These are phyloP conservation scores for Glomus cerebriforme DNA, from an alignment of 192 early-diverging fungal species.

Conservation along the genomic window DNA sequence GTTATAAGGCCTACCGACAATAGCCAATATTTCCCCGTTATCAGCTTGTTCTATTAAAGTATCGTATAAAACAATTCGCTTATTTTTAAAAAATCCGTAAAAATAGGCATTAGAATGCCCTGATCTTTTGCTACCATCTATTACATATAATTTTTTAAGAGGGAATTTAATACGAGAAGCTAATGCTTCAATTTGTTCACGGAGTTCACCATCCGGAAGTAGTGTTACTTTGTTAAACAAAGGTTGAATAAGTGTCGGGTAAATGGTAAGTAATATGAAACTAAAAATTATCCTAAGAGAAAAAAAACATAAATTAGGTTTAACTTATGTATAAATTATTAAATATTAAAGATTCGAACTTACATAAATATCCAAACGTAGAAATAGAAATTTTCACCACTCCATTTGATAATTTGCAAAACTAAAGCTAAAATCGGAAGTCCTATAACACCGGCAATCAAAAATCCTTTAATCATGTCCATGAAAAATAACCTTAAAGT, in stretches of 20 bases:
- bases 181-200: constrained; percentile 77
- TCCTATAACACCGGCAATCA: constrained; percentile 72
- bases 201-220: constrained; percentile 79
- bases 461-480: constrained; percentile 75
- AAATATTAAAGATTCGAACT: constrained; percentile 22
- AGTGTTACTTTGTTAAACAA: constrained; percentile 95
- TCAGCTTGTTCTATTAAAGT: constrained; percentile 85
- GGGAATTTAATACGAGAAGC: constrained; percentile 85
- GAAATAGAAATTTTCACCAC: constrained; percentile 84
- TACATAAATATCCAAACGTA: constrained; percentile 93
- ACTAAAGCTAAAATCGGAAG: constrained; percentile 78
- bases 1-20: constrained; percentile 67
- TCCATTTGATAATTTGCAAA: constrained; percentile 78
- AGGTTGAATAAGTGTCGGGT: constrained; percentile 96
- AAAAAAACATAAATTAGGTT: not conserved
- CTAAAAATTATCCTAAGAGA: constrained; percentile 62
- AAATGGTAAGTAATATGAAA: constrained; percentile 77
- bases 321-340: not conserved
- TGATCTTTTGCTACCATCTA: constrained; percentile 91
- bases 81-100: constrained; percentile 94
- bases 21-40: constrained; percentile 87
- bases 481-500: constrained; percentile 77
- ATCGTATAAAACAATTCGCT: constrained; percentile 94
- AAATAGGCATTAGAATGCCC: constrained; percentile 97
- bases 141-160: constrained; percentile 91